A percentile compares a stretch with the other conserved stretches of the same genome.
These are phyloP conservation scores for Pseudopyrenochaeta lycopersici DNA, from an alignment of 2,329 filamentous ascomycete species.

Conservation along the genomic window DNA sequence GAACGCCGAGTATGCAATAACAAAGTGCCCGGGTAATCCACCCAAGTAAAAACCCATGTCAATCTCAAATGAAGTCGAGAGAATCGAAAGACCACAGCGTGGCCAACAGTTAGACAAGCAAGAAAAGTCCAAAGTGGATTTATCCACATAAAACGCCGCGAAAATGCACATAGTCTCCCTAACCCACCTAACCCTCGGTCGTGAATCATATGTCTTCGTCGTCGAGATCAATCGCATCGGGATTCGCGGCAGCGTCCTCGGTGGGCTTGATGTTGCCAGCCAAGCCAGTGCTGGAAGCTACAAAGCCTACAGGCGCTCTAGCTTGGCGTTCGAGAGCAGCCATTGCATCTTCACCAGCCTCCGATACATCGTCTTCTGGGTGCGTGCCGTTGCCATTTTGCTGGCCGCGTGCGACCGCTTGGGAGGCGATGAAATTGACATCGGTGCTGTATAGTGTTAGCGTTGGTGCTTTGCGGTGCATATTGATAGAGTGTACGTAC, in stretches of 20 bases:
- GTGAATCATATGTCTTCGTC: constrained; percentile 53
- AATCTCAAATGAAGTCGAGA: neutral
- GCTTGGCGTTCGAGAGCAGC: constrained; percentile 86
- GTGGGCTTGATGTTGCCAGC: constrained; percentile 63
- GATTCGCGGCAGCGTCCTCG: constrained; percentile 68
- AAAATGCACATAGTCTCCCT: constrained; percentile 24
- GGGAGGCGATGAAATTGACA: constrained; percentile 97
- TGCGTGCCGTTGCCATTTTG: constrained; percentile 59
- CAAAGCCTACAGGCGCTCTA: constrained; percentile 88
- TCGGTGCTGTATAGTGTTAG: constrained; percentile 72
- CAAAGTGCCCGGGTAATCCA: constrained; percentile 20
- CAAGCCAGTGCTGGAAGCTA: constrained; percentile 81
- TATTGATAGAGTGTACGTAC: constrained; percentile 53
- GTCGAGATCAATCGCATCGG: constrained; percentile 86
- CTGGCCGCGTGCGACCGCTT: constrained; percentile 86
- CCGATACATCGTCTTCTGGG: constrained; percentile 56
- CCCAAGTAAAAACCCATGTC: neutral
- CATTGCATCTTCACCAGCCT: constrained; percentile 79
- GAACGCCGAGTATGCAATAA: constrained; percentile 27
- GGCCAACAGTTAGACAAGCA: neutral
- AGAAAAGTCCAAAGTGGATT: constrained; percentile 6
- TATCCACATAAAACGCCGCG: constrained; percentile 24
- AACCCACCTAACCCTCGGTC: constrained; percentile 14
- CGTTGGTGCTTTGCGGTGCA: neutral
- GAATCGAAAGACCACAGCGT: neutral